Conservation (phyloP, 2,329 filamentous ascomycete genomes). For the Cryoendolithus antarcticus region DNA sequence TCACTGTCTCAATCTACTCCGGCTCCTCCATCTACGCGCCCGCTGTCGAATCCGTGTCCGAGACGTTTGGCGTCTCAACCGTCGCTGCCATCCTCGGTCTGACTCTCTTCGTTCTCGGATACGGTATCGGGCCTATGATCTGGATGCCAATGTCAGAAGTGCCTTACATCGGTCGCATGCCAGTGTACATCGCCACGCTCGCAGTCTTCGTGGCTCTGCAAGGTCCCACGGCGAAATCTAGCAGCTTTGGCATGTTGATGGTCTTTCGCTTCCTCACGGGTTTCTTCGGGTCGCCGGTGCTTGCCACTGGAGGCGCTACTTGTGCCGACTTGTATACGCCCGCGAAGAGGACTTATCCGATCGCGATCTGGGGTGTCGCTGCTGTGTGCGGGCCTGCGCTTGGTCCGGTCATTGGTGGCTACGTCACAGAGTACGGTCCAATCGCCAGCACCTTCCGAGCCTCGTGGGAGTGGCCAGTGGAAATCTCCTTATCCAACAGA, state of each 20-base stretch:
- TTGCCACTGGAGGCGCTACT: conserved; percentile 39
- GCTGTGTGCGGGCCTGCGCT: conserved; percentile 20
- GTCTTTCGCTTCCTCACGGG: conserved; percentile 43
- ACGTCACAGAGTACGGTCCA: conserved; percentile 13
- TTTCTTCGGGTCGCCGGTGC: conserved; percentile 38
- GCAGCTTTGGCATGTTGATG: conserved; percentile 42
- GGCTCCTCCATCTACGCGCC: conserved; percentile 38
- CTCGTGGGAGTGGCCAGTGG: conserved; percentile 5
- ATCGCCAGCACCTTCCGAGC: conserved; percentile 21
- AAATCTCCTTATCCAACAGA: not conserved
- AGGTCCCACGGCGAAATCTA: conserved; percentile 42
- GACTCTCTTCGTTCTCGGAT: conserved; percentile 37
- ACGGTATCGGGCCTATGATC: conserved; percentile 35
- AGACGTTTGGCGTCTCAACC: conserved; percentile 29
- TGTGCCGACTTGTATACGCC: conserved; percentile 32
- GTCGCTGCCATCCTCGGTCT: conserved; percentile 34
- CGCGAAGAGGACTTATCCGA: conserved; percentile 17
- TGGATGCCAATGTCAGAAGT: conserved; percentile 35
- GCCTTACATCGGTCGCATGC: conserved; percentile 20
- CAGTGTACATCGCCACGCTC: conserved; percentile 20
- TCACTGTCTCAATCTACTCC: conserved; percentile 38
- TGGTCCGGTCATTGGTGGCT: conserved; percentile 22
- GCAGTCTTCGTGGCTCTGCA: conserved; percentile 37
- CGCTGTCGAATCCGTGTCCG: conserved; percentile 26
- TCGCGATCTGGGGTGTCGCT: conserved; percentile 20